Percentiles rank a stretch among this genome's conserved stretches.
phyloP scores from a whole-genome alignment of 225 moss, liverwort and hornwort genomes.

The Marchantia polymorpha region DNA sequence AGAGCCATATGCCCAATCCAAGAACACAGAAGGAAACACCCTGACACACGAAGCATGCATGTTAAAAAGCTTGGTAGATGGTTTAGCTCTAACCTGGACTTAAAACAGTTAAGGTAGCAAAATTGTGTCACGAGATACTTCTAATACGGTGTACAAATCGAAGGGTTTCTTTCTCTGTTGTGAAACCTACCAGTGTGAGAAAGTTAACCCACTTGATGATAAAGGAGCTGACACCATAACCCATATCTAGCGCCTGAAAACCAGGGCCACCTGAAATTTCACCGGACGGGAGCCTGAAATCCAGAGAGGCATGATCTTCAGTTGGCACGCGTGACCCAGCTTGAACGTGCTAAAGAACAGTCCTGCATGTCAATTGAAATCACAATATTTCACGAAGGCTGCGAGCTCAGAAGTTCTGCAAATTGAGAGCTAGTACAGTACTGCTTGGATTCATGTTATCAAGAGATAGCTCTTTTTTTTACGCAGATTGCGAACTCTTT shows the following conservation, averaged over 20 bases:
- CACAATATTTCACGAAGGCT: neutral
- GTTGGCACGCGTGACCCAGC: neutral
- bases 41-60: conserved; percentile 17
- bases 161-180: neutral
- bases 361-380: neutral
- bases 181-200: conserved; percentile 29
- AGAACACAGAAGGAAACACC: conserved; percentile 33
- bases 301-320: neutral
- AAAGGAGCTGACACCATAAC: conserved; percentile 26
- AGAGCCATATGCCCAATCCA: conserved; percentile 46
- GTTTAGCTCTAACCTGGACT: no score
- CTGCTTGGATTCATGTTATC: no score
- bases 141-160: no score
- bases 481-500: no score
- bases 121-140: no score
- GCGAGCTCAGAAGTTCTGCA: no score
- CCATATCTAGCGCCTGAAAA: conserved; percentile 17
- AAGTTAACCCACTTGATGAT: conserved; percentile 40
- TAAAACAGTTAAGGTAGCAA: no score
- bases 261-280: neutral
- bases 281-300: conserved; percentile 3
- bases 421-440: no score
- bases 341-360: neutral
- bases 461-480: no score
- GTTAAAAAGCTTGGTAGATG: neutral